Evolutionary conservation across 108 stramenopile genomes (phyloP).

Genomic region (Phaeodactylum tricornutum): DNA sequence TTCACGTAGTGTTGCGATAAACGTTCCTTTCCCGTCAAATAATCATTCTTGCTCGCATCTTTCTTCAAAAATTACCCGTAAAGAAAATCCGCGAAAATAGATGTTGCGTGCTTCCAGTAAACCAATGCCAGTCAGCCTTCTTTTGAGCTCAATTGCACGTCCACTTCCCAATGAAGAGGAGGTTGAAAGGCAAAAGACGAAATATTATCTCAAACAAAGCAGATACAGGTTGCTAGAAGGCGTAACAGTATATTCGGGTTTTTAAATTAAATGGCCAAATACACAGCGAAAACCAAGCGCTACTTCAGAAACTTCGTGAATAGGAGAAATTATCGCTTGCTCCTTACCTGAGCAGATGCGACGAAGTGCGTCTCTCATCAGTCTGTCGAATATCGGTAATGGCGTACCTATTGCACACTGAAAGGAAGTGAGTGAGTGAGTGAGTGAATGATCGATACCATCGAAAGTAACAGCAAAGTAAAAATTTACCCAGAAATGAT

Average conservation of each 20-base stretch:
- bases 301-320: slow-evolving; percentile 65
- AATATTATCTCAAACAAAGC: no score
- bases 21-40: no score
- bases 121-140: no score
- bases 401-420: slow-evolving; percentile 67
- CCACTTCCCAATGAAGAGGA: no score
- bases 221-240: no score
- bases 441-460: not conserved
- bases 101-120: no score
- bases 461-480: no score
- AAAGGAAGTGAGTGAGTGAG: not conserved
- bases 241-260: not conserved
- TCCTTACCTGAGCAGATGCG: slow-evolving; percentile 23
- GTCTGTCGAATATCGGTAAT: slow-evolving; percentile 69
- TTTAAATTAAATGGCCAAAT: slow-evolving; percentile 72
- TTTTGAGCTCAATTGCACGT: no score
- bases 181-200: no score
- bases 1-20: slow-evolving; percentile 27
- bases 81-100: no score
- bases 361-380: slow-evolving; percentile 67
- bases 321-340: slow-evolving; percentile 16
- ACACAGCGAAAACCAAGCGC: slow-evolving; percentile 75
- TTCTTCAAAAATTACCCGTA: no score
- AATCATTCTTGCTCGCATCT: no score
- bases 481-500: slow-evolving; percentile 86